phyloP scores from a whole-genome alignment of 2,329 filamentous ascomycete genomes.

The Penicillium sp. region DNA sequence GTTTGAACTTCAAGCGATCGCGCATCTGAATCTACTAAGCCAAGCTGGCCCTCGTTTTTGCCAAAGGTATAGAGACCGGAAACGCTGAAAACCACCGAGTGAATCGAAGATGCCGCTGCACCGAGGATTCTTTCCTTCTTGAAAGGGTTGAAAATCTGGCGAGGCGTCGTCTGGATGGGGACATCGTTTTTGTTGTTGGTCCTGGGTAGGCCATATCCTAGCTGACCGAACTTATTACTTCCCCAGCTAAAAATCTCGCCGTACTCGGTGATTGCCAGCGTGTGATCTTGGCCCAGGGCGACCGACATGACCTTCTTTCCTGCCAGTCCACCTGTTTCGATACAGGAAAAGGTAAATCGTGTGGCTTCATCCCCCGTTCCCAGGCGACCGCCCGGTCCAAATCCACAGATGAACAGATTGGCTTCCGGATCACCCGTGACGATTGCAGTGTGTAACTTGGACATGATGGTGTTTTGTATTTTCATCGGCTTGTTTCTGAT shows the following conservation, averaged over 20 bases:
- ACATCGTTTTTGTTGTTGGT: slow-evolving; percentile 69
- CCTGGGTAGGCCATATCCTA: slow-evolving; percentile 77
- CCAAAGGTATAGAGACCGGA: slow-evolving; percentile 89
- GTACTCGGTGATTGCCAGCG: slow-evolving; percentile 76
- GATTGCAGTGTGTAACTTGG: slow-evolving; percentile 87
- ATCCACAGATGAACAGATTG: slow-evolving; percentile 89
- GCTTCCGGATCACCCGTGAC: slow-evolving; percentile 82
- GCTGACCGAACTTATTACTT: slow-evolving; percentile 77
- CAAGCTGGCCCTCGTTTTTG: slow-evolving; percentile 90
- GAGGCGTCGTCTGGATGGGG: slow-evolving; percentile 74
- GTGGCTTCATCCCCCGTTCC: slow-evolving; percentile 89
- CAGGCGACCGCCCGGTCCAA: slow-evolving; percentile 84
- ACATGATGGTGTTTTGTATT: slow-evolving; percentile 80
- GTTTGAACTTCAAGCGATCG: slow-evolving; percentile 82
- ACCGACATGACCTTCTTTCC: slow-evolving; percentile 75
- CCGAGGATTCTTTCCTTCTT: slow-evolving; percentile 83
- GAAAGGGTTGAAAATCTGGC: slow-evolving; percentile 86
- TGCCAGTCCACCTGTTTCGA: slow-evolving; percentile 70
- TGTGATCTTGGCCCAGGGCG: slow-evolving; percentile 88
- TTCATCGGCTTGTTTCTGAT: slow-evolving; percentile 70
- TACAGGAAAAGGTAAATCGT: slow-evolving; percentile 78
- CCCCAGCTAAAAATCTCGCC: slow-evolving; percentile 97
- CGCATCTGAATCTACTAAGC: slow-evolving; percentile 91
- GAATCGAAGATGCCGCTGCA: slow-evolving; percentile 82
- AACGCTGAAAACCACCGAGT: slow-evolving; percentile 84